phyloP scores from a whole-genome alignment of 768 basidiomycete species.

The Tylopilus plumbeoviolaceoides region DNA sequence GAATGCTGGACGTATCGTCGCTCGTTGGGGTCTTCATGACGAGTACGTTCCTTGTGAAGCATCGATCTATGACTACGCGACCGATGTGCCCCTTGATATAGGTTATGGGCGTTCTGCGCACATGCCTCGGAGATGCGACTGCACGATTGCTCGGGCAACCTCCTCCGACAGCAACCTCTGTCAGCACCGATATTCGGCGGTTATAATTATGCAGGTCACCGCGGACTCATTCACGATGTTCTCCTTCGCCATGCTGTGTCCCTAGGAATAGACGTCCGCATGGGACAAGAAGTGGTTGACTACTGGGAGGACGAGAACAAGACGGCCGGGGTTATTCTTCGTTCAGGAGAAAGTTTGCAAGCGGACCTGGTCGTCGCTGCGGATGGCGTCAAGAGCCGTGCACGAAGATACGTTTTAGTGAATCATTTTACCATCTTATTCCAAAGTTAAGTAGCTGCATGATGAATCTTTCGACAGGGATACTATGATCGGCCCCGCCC shows the following conservation, averaged over 20 bases:
- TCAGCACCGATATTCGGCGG: conserved; percentile 11
- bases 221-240: conserved; percentile 20
- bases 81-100: neutral
- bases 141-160: conserved; percentile 21
- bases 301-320: conserved; percentile 15
- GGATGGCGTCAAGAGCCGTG: conserved; percentile 26
- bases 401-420: conserved; percentile 22
- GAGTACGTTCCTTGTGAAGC: conserved; percentile 3
- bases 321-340: conserved; percentile 14
- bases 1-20: conserved; percentile 27
- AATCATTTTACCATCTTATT: neutral
- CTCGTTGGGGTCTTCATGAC: conserved; percentile 29
- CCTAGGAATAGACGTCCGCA: conserved; percentile 22
- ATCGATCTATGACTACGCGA: neutral
- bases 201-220: conserved; percentile 23
- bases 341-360: conserved; percentile 12
- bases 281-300: conserved; percentile 21
- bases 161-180: conserved; percentile 17
- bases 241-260: conserved; percentile 16
- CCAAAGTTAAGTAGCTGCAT: neutral
- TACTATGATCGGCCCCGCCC: conserved; percentile 23
- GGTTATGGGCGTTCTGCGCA: conserved; percentile 19
- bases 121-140: conserved; percentile 10
- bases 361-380: conserved; percentile 29
- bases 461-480: conserved; percentile 12